Conservation (phyloP, 176 grass and related monocot species). For the Oryza officinalis region DNA sequence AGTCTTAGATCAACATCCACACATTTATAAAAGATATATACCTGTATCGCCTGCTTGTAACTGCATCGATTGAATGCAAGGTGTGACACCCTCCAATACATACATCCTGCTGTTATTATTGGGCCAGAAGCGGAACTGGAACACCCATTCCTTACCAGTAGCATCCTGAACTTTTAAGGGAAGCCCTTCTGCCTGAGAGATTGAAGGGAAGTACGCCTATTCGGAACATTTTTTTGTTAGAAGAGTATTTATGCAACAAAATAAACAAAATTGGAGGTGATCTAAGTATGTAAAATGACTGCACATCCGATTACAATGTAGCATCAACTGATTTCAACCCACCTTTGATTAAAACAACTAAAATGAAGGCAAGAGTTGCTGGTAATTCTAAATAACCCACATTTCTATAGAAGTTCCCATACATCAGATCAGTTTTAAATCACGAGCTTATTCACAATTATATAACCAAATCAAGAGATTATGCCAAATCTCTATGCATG, state of each 20-base stretch:
- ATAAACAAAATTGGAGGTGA: constrained; percentile 25
- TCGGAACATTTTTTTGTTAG: constrained; percentile 30
- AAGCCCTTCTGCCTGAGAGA: constrained; percentile 94
- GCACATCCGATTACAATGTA: not conserved
- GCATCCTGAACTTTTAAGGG: constrained; percentile 93
- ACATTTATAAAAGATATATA: constrained; percentile 39
- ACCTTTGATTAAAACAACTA: not conserved
- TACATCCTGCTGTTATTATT: constrained; percentile 99
- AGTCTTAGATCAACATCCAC: not conserved
- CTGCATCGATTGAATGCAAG: constrained; percentile 97
- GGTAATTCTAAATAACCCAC: not conserved
- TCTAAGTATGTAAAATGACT: constrained; percentile 6
- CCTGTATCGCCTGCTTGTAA: constrained; percentile 98
- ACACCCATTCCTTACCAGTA: constrained; percentile 96
- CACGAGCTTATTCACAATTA: constrained; percentile 5
- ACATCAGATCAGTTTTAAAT: constrained; percentile 8
- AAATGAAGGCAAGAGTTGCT: not conserved
- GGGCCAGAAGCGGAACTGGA: constrained; percentile 99
- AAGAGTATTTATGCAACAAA: not conserved
- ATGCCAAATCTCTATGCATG: not conserved
- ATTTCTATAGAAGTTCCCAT: not conserved
- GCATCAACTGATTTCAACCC: not conserved
- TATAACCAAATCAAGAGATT: too few species aligned
- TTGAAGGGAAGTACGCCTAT: constrained; percentile 93
- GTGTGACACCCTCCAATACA: constrained; percentile 98